Evolutionary conservation across 2,329 filamentous ascomycete species (phyloP), one percentile per base, ranked within the genome.

Genomic region (Knufia petricola): DNA sequence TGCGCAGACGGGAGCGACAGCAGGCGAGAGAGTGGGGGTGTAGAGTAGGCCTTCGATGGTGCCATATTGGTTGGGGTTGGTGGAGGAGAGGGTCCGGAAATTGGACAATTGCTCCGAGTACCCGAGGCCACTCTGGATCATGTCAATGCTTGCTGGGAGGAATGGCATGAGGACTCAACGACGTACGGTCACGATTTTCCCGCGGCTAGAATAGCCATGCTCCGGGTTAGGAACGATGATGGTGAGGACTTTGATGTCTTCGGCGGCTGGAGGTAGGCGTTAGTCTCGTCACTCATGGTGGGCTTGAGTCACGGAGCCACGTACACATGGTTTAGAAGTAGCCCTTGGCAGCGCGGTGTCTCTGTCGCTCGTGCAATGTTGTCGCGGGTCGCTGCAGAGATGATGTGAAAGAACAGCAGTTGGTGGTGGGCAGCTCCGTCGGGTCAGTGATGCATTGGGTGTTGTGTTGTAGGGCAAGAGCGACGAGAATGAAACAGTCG

Each of bases 21-120:
- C 49, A 4, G 67, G 63, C 17, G 44, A 43, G 34, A 95, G 73
- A 51, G 82, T 78, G 3, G 90, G 92, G 1, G 94, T 84, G 64
- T 92, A 96, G 50, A 96, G 75, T 13, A 95, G 76, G 52, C 90
- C 90, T 55, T 79, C 77, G 30, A 92, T 79, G 47, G 78, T 70
- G 48, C 76, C 76, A 55, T 82, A 78, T 32, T 72, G 64, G 26
- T 76, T 72, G 46, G 78, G 73, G 61, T 79, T 81, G 52, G 79
- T 84, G 26, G 76, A 79, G 2, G 85, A 85, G 12, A 95, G 72
- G 0, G 87, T 94, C 38, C 82, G 85, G 45, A 95, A 76, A 50
- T 62, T 63, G 30, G 66, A 62, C 3, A 54, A 19, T 63, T 61
- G 50, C 67, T 64, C 34, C 56, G 61, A 51, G 64, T 69, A 49